These are phyloP conservation scores for Myrica gale DNA, from an alignment of 306 rosid genomes.

Conservation along the genomic window DNA sequence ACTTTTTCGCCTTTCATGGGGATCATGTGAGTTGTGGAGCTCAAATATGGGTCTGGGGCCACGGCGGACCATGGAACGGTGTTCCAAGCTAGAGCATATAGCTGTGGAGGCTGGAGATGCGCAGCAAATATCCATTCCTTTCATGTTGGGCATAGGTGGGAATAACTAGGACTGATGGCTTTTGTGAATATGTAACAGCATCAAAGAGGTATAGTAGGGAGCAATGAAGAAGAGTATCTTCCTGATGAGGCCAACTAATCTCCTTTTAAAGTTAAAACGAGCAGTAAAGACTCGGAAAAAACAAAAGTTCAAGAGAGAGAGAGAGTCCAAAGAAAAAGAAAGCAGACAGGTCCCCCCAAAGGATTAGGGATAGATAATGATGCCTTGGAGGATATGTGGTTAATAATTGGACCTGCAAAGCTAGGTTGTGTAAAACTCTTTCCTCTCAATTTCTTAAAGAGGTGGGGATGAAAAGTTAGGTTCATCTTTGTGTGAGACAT, in stretches of 20 bases:
- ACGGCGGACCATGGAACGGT: conserved; percentile 36
- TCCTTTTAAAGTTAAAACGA: conserved; percentile 23
- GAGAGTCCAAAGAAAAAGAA: background rate
- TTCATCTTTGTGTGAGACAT: conserved; percentile 36
- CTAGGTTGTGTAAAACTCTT: conserved; percentile 11
- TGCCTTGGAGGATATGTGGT: conserved; percentile 34
- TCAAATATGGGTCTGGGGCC: conserved; percentile 27
- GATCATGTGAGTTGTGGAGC: conserved; percentile 4
- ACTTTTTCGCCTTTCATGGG: conserved; percentile 32
- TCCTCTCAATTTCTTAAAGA: background rate
- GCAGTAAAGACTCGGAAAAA: background rate
- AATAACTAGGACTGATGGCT: background rate
- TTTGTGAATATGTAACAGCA: background rate
- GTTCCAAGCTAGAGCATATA: conserved; percentile 50
- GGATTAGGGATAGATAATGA: conserved; percentile 19
- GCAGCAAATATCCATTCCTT: conserved; percentile 62
- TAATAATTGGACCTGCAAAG: conserved; percentile 31
- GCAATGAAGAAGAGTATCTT: background rate
- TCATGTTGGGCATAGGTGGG: conserved; percentile 34
- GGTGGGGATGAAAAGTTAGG: conserved; percentile 32
- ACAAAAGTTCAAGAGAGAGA: conserved; percentile 3
- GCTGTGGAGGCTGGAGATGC: conserved; percentile 72
- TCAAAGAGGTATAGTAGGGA: background rate
- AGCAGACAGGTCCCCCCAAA: conserved; percentile 35
- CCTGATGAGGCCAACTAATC: conserved; percentile 24